Conservation (phyloP, 179 eudicot species). For the Corrigiola litoralis region DNA sequence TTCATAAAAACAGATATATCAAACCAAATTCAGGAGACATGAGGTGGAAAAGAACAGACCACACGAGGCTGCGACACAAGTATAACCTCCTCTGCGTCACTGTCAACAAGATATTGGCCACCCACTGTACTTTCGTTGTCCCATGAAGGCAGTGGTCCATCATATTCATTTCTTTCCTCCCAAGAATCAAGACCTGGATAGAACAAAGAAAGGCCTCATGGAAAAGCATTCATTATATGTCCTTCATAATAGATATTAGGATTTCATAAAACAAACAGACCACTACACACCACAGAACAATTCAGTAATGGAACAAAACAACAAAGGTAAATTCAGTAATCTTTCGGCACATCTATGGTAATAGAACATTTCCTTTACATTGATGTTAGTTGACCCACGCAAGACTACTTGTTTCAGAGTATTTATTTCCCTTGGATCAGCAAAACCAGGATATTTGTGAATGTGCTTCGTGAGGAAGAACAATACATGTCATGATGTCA, state of each 20-base stretch:
- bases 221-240: not conserved
- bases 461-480: not conserved
- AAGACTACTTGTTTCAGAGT: too few species aligned
- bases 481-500: too few species aligned
- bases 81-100: conserved; percentile 21
- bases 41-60: conserved; percentile 12
- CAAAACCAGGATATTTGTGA: not conserved
- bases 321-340: too few species aligned
- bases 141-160: conserved; percentile 22
- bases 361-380: not conserved
- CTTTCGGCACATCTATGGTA: too few species aligned
- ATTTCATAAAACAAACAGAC: not conserved
- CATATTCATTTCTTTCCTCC: conserved; percentile 8
- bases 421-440: not conserved
- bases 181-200: conserved; percentile 6
- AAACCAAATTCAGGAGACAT: not conserved
- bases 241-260: not conserved
- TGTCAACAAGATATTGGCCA: conserved; percentile 12
- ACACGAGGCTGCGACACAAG: conserved; percentile 30
- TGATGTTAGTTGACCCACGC: too few species aligned
- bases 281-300: not conserved
- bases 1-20: not conserved
- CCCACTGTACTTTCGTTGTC: conserved; percentile 11
- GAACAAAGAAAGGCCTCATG: not conserved
- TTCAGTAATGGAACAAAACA: too few species aligned